Conservation (phyloP, 805 yeast species). For the Starmerella stellata region DNA sequence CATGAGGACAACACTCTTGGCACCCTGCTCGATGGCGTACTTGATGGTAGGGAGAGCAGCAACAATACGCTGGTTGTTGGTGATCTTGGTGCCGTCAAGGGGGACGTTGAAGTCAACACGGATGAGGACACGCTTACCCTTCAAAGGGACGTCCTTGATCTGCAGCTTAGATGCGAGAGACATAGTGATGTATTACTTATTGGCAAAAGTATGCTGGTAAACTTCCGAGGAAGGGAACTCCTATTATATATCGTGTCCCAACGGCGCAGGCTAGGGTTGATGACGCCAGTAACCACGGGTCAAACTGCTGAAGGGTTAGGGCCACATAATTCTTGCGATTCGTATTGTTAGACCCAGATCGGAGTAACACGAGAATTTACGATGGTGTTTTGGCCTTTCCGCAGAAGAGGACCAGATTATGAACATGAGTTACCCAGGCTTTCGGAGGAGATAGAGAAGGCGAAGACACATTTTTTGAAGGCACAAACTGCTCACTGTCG, state of each 20-base stretch:
- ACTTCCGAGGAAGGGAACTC: not conserved
- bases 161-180: slow-evolving; percentile 86
- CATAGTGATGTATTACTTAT: slow-evolving; percentile 31
- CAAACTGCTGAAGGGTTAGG: slow-evolving; percentile 1
- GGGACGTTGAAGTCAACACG: slow-evolving; percentile 53
- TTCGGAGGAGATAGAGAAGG: slow-evolving; percentile 16
- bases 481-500: slow-evolving; percentile 18
- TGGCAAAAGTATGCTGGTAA: not conserved
- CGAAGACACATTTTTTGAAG: slow-evolving; percentile 4
- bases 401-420: slow-evolving; percentile 15
- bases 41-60: slow-evolving; percentile 98
- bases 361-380: slow-evolving; percentile 1
- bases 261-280: slow-evolving; percentile 11
- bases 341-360: slow-evolving; percentile 1
- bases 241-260: slow-evolving; percentile 6
- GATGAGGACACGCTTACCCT: slow-evolving; percentile 91
- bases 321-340: slow-evolving; percentile 1
- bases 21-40: slow-evolving; percentile 77
- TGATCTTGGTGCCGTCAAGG: slow-evolving; percentile 86
- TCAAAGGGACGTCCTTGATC: slow-evolving; percentile 72
- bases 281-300: slow-evolving; percentile 8
- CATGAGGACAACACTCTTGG: slow-evolving; percentile 81
- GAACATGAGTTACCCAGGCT: slow-evolving; percentile 23
- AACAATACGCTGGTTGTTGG: slow-evolving; percentile 98
- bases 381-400: slow-evolving; percentile 4